Conservation (phyloP, 2,329 filamentous ascomycete species). For the Cylindrodendrum hubeiense region DNA sequence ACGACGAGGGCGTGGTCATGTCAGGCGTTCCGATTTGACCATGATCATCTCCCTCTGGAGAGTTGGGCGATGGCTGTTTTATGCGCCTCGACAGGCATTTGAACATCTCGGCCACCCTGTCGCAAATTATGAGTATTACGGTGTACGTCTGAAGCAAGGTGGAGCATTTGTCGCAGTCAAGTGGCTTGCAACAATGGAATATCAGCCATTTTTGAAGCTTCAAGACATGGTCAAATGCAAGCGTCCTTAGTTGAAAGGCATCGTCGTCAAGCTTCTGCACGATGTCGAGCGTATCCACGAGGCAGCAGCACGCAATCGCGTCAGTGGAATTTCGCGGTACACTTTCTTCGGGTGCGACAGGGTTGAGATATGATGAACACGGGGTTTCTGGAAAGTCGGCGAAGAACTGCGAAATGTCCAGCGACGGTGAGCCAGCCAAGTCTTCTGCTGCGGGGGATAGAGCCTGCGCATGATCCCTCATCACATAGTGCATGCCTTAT, state of each 20-base stretch:
- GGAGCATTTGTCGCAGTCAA: constrained; percentile 40
- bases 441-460: neutral
- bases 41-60: neutral
- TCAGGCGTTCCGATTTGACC: neutral
- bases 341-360: neutral
- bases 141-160: constrained; percentile 29
- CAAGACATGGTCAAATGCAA: constrained; percentile 45
- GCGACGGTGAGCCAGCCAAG: neutral
- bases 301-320: constrained; percentile 34
- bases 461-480: neutral
- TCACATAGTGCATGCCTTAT: neutral
- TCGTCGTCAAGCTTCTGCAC: constrained; percentile 48
- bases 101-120: constrained; percentile 46
- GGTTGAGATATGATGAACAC: too few relatives aligned
- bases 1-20: neutral
- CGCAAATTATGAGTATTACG: constrained; percentile 46
- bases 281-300: constrained; percentile 38
- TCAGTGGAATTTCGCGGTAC: neutral
- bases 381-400: neutral
- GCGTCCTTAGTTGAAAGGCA: constrained; percentile 41
- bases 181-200: constrained; percentile 43
- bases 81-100: constrained; percentile 40
- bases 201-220: constrained; percentile 47
- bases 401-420: neutral
- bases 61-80: neutral